Evolutionary conservation across 192 early-diverging fungal genomes (phyloP), one percentile per base, ranked within the genome.

Genomic region (Podila clonocystis): DNA sequence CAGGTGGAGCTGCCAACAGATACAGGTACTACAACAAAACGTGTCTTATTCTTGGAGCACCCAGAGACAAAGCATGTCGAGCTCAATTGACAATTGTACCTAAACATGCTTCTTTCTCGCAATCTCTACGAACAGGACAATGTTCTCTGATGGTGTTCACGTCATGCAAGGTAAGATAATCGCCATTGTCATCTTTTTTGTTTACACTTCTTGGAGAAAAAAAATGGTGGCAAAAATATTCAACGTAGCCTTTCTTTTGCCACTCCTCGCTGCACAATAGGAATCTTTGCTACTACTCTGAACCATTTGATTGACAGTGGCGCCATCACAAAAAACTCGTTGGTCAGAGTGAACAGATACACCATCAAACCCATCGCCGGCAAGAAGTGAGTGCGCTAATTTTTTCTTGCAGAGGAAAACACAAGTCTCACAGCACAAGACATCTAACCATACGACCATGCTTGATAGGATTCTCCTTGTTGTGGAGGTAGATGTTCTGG

Each of bases 111-210:
- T 31, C 22, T 17, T n/a, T 49, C 34, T 38, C 15, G 29, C 29
- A 41, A n/a, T 22, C 36, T 45, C 29, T 45, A 30, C 22, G 20
- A 24, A 59, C 66, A 91, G 92, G 65, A 52, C 90, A 11, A 79
- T 94, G 2, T 72, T 94, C 24, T 92, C 90, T 9, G 93, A 94
- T 77, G 92, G 93, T 34, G 60, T 28, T 17, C 49, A 89, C 67
- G 88, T 86, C 36, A 87, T 91, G 76, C 92, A 93, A 79, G 91
- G 92, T 93, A 83, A 45, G 66, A 52, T 11, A 50, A 33, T 12
- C 8, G 26, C 6, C 48, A 9, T 55, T 22, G 5, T 1, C 24
- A 55, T 55, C 24, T 3, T 55, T n/a, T 26, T 12, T 55, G 52
- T 55, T n/a, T 55, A 24, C n/a, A 8, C 50, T n/a, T 52, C 19